Evolutionary conservation across 140 eudicot species (phyloP), one percentile per base, ranked within the genome.

Genomic region (Ambrosia hybrid): DNA sequence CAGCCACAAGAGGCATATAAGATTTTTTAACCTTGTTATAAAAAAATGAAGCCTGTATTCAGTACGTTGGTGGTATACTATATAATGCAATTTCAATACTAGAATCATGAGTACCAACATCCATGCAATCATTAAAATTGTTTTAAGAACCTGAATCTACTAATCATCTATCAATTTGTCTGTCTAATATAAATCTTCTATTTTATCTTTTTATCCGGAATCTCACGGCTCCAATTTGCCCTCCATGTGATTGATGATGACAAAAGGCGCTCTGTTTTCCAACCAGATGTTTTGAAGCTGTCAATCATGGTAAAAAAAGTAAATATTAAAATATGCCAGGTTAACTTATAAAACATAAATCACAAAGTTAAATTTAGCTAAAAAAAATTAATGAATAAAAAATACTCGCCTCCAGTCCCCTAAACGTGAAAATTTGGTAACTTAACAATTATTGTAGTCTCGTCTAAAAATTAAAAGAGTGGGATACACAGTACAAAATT

Each of bases 251-350:
- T 86, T 15, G 99, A 86, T 46, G 95, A 87, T 67, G 92, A 79
- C 78, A 90, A 73, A 53, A 94, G 90, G 9, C 99, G 93, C 74
- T 86, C 99, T 2, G 85, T 85, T 81, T 86, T 94, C 99, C 99
- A 94, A 12, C 95, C 92, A 37, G 80, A 83, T n/a, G 90, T n/a
- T 84, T 59, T 78, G 94, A 62, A 94, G 91, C 99, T 94, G 96
- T 82, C 72, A 75, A 41, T 73, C 52, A 21, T 21, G 17, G 34
- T 51, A 46, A 65, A 70, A 62, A 67, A 4, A 14, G 10, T 68
- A 45, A 43, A 36, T 4, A 64, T 26, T 21, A n/a, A 58, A 3
- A 57, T 5, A 71, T 6, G 61, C 10, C 66, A 55, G 57, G 48
- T 16, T 46, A 37, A 4, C 65, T 65, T 34, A 34, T 11, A n/a